Base-by-base conservation (phyloP, 2,329 filamentous ascomycete species). In the Aspergillus fructus region DNA sequence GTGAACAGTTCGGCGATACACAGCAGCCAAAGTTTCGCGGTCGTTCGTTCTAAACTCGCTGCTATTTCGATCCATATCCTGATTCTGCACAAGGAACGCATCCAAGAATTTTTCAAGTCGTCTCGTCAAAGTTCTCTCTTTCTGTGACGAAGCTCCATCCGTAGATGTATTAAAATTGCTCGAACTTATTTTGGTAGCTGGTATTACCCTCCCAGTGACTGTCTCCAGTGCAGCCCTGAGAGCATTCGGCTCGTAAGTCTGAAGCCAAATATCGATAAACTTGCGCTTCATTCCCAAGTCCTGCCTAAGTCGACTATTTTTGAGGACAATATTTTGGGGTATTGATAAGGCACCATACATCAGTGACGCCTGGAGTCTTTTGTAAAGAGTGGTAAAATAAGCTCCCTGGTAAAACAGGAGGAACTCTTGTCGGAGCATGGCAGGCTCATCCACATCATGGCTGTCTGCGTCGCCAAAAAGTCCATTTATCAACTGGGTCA, bases 401-500 rank as follows among this genome's bases (percentile, higher is more conserved):
- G 79, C 71, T 21, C 79, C 76, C 41, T 86, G 82, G 63, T 88
- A 88, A 21, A 83, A 64, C 1, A 69, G 69, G 5, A 88, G 70
- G 50, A 87, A 69, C 43, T 76, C 76, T 56, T 77, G 74, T 54
- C 82, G 74, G 40, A 85, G 64, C 13, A 53, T 49, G 47, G 67
- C 58, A n/a, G 64, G 55, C 23, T 70, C 64, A 64, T 70, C 69
- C 27, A 50, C 48, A 30, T 49, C 30, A 5, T 60, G 58, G 3
- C 60, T 53, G 51, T 59, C 58, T 0, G 73, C 69, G 4, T 75
- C 68, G 37, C 78, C 70, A 62, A 86, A 84, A 48, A 86, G 71
- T 13, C 75, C 74, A 67, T 88, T 88, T 47, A 84, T 68, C 6
- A 87, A 73, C 65, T 87, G 84, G 0, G 83, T 83, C 45, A 88